Evolutionary conservation across 495 filamentous ascomycete species (phyloP).

Genomic region (Venustampulla echinocandica): DNA sequence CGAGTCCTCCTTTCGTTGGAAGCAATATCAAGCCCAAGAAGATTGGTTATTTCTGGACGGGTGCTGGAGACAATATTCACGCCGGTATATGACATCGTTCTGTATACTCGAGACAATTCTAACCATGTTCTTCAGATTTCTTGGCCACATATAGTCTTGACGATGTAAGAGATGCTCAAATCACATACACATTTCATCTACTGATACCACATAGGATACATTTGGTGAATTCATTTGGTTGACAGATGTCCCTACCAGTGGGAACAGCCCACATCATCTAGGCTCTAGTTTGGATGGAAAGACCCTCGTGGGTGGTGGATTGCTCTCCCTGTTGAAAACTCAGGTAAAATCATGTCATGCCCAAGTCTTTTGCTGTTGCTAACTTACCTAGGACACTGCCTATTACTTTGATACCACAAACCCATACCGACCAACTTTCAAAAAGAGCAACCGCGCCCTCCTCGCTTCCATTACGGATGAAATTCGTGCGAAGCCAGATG

Average conservation of each 20-base stretch:
- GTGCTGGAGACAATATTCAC: conserved; percentile 50
- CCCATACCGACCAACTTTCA: conserved; percentile 49
- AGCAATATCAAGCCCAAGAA: conserved; percentile 56
- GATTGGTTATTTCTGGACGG: conserved; percentile 59
- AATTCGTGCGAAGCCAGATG: conserved; percentile 56
- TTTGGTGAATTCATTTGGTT: conserved; percentile 51
- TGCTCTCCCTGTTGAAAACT: conserved; percentile 53
- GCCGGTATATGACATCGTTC: conserved; percentile 23
- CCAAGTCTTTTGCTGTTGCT: conserved; percentile 14
- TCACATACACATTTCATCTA: conserved; percentile 8
- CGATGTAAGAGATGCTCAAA: conserved; percentile 30
- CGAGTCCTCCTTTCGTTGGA: conserved; percentile 42
- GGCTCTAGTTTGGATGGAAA: conserved; percentile 50
- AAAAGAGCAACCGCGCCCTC: conserved; percentile 48
- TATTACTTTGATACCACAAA: conserved; percentile 54
- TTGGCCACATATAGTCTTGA: conserved; percentile 52
- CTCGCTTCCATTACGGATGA: conserved; percentile 53
- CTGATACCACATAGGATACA: conserved; percentile 33
- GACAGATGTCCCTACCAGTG: conserved; percentile 50
- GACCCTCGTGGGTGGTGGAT: conserved; percentile 49
- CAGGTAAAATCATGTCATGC: conserved; percentile 27
- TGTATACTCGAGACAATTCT: not conserved
- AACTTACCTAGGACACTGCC: conserved; percentile 40
- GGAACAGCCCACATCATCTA: conserved; percentile 55
- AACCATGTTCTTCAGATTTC: conserved; percentile 36